Base-by-base conservation (phyloP, 129 eudicot species). In the Scalesia atractyloides region DNA sequence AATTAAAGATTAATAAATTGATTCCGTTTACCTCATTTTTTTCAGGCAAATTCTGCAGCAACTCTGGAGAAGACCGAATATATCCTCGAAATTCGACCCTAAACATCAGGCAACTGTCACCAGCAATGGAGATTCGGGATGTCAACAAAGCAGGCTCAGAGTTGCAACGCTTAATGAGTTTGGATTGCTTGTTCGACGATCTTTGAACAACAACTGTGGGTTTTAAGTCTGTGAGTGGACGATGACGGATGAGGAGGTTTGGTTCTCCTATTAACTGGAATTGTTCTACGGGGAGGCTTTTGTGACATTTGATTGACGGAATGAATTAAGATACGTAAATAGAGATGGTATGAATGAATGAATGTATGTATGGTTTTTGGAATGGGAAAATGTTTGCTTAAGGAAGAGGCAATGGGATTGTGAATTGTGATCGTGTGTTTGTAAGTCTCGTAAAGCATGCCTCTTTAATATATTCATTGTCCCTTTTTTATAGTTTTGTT, bases 61-160 rank as follows among this genome's bases (percentile, higher is more conserved):
- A 73, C 53, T 64, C 76, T 0, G 84, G 90, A 24, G 80, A 56
- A n/a, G 93, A 64, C 15, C 68, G 79, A 84, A 82, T 3, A 91
- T 57, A 70, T 79, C 82, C 16, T 48, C 12, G 84, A 81, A 34
- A 87, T 79, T 76, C 91, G 87, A 73, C 24, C 30, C 81, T 77
- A 66, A 73, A 79, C 41, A 62, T 34, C 53, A 59, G 53, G 18
- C 68, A 78, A 7, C 66, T 64, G 34, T 59, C 73, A 47, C 30
- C 33, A 13, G 14, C 59, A 48, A 59, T 61, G 30, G 61, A 63
- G 47, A 17, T 73, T 14, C 76, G 72, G 53, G 64, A 0, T 37
- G 48, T 65, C 73, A 52, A 56, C 13, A 91, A 61, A 41, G 52
- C 19, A 67, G 96, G 94, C 80, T 86, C 97, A 48, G 96, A 92